These are phyloP conservation scores for Crithidia sp. DNA, from an alignment of 208 protist species.

Conservation along the genomic window DNA sequence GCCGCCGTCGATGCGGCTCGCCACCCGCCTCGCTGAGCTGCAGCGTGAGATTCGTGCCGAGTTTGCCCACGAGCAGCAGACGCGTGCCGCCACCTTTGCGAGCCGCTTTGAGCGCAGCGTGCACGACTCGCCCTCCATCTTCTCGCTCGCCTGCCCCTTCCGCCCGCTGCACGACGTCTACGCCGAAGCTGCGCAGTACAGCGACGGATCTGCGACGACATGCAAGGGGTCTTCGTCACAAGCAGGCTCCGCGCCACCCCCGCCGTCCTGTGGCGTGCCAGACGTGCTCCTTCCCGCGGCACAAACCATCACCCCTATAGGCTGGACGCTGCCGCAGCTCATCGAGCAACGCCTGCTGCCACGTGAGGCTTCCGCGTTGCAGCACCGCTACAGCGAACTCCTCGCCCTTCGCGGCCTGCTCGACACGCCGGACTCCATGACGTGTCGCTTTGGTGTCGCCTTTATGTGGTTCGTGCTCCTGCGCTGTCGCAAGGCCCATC, in stretches of 20 bases:
- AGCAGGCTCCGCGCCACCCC: background rate
- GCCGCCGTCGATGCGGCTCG: too few relatives aligned
- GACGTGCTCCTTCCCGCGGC: constrained; percentile 25
- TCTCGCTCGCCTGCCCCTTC: constrained; percentile 29
- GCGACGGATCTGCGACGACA: background rate
- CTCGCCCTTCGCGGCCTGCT: constrained; percentile 20
- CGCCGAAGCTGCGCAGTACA: constrained; percentile 2
- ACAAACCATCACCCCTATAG: constrained; percentile 15
- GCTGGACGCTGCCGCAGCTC: constrained; percentile 29
- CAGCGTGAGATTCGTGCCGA: constrained; percentile 16
- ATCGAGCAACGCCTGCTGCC: constrained; percentile 28
- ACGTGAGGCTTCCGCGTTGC: constrained; percentile 19
- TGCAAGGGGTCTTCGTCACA: too few relatives aligned
- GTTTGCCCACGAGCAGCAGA: constrained; percentile 11
- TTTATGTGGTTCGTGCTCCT: constrained; percentile 33
- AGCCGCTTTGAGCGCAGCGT: constrained; percentile 19
- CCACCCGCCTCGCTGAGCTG: background rate
- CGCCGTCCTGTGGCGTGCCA: background rate
- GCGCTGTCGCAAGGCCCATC: constrained; percentile 34
- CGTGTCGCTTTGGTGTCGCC: constrained; percentile 17
- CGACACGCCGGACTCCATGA: constrained; percentile 17
- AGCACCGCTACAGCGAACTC: constrained; percentile 24
- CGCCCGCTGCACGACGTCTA: constrained; percentile 15
- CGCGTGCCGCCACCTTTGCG: background rate
- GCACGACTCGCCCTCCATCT: constrained; percentile 28